Conservation (phyloP, 2,329 filamentous ascomycete species). For the Epichloe hybrida region DNA sequence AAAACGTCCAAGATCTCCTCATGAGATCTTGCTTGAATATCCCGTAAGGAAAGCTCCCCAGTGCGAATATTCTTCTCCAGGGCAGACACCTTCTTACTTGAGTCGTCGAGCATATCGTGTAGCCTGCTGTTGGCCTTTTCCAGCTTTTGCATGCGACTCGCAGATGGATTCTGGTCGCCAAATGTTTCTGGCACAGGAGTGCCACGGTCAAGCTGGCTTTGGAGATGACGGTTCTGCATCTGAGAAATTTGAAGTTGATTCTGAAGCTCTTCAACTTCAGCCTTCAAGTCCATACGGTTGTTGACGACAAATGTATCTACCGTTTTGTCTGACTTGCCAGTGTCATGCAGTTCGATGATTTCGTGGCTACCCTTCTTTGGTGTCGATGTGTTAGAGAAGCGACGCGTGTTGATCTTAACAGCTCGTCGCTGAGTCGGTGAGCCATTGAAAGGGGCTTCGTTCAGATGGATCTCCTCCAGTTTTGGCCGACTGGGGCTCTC, state of each 20-base stretch:
- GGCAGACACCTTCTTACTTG: slow-evolving; percentile 77
- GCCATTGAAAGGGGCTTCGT: slow-evolving; percentile 59
- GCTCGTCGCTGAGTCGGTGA: slow-evolving; percentile 62
- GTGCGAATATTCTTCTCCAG: slow-evolving; percentile 77
- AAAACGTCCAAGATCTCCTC: slow-evolving; percentile 88
- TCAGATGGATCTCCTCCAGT: slow-evolving; percentile 77
- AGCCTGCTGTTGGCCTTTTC: slow-evolving; percentile 84
- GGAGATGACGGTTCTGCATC: slow-evolving; percentile 89
- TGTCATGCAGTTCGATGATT: slow-evolving; percentile 49
- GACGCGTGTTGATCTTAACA: slow-evolving; percentile 36
- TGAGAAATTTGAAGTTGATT: slow-evolving; percentile 88
- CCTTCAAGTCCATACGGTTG: slow-evolving; percentile 78
- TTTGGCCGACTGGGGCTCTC: slow-evolving; percentile 60
- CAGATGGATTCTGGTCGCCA: slow-evolving; percentile 69
- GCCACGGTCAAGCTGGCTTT: slow-evolving; percentile 66
- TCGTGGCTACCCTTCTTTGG: slow-evolving; percentile 60
- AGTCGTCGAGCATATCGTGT: slow-evolving; percentile 91
- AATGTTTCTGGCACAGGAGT: slow-evolving; percentile 49
- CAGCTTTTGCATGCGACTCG: slow-evolving; percentile 74
- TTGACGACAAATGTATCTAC: slow-evolving; percentile 71
- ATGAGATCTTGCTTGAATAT: slow-evolving; percentile 85
- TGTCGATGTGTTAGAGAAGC: slow-evolving; percentile 63
- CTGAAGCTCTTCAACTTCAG: slow-evolving; percentile 82
- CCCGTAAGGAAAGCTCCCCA: slow-evolving; percentile 76
- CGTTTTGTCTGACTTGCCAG: slow-evolving; percentile 71